Base-by-base conservation (phyloP, 2,329 filamentous ascomycete species). In the Hymenoscyphus albidus region DNA sequence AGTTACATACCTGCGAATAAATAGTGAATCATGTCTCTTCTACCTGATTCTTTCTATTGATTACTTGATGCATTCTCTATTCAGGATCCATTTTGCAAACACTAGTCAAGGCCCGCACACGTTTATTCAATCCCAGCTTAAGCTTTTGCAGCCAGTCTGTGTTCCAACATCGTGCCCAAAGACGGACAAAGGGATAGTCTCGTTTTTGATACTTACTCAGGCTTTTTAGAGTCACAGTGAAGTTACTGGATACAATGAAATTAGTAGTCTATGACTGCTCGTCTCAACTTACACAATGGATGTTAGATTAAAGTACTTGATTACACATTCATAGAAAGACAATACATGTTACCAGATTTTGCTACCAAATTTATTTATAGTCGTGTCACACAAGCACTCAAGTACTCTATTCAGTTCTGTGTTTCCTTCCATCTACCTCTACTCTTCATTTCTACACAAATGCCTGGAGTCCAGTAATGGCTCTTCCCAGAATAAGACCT, bases 401-500 rank as follows among this genome's bases (percentile, higher is more conserved):
- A 51, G 7, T 22, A 22, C 10, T 51, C 44, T 51, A 22, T 51
- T 57, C 27, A 39, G 55, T 58, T 5, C 31, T n/a, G 5, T 39
- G 35, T 35, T 39, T 35, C 55, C 31, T 38, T 16, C 9, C n/a
- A n/a, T 14, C 6, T 35, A 14, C 16, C 35, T 58, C 42, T 22
- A 27, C 35, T 54, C 44, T 10, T 51, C n/a, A 4, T 51, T 51
- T 12, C 63, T 80, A 91, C 62, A 85, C 88, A 80, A 95, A 95
- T 7, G 91, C 91, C 77, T 95, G 92, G 31, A 94, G 80, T 27
- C 91, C 90, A 42, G 87, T 89, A 65, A 90, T 89, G 14, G 87
- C 87, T 67, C 87, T 81, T 63, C 88, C 88, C 60, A 90, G 74
- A 72, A 90, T 90, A 73, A 90, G 80, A 72, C 85, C 89, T 91